Conservation (phyloP, 371 early-diverging fungal species). For the Coemansia sp. region DNA sequence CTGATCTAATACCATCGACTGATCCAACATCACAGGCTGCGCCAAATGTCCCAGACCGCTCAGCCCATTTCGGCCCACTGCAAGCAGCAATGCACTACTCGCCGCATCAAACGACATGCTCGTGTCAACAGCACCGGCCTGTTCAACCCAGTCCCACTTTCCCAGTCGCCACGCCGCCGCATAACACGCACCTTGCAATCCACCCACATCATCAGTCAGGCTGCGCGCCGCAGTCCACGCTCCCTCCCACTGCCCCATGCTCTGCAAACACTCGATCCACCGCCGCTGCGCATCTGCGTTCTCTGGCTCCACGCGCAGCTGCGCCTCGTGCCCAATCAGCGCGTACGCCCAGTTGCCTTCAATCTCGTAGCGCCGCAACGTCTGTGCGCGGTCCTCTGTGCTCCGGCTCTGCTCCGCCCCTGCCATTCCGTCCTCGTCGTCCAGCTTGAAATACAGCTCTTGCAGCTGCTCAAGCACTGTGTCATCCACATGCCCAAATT, state of each 20-base stretch:
- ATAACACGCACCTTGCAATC: slow-evolving; percentile 31
- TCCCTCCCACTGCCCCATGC: slow-evolving; percentile 51
- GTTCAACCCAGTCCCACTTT: slow-evolving; percentile 45
- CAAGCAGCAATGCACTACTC: slow-evolving; percentile 22
- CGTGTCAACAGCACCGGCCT: not conserved
- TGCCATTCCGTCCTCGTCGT: slow-evolving; percentile 44
- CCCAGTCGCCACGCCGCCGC: slow-evolving; percentile 52
- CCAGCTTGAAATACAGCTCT: slow-evolving; percentile 42
- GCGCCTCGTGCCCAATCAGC: slow-evolving; percentile 48
- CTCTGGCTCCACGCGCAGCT: slow-evolving; percentile 29
- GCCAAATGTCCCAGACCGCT: slow-evolving; percentile 3
- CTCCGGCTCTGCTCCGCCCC: slow-evolving; percentile 41
- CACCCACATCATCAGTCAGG: slow-evolving; percentile 6
- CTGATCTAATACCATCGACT: not conserved
- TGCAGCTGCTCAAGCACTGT: slow-evolving; percentile 29
- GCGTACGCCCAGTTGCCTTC: slow-evolving; percentile 51
- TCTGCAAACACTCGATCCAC: slow-evolving; percentile 46
- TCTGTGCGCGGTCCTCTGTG: slow-evolving; percentile 17
- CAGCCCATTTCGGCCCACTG: not conserved
- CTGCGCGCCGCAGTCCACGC: slow-evolving; percentile 47
- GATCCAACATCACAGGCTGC: slow-evolving; percentile 17
- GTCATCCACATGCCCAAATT: slow-evolving; percentile 37
- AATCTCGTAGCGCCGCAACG: slow-evolving; percentile 41
- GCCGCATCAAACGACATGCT: slow-evolving; percentile 27
- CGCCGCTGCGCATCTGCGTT: slow-evolving; percentile 28